Evolutionary conservation across 495 filamentous ascomycete species (phyloP), one percentile per base, ranked within the genome.

Genomic region (Neurospora sp.): DNA sequence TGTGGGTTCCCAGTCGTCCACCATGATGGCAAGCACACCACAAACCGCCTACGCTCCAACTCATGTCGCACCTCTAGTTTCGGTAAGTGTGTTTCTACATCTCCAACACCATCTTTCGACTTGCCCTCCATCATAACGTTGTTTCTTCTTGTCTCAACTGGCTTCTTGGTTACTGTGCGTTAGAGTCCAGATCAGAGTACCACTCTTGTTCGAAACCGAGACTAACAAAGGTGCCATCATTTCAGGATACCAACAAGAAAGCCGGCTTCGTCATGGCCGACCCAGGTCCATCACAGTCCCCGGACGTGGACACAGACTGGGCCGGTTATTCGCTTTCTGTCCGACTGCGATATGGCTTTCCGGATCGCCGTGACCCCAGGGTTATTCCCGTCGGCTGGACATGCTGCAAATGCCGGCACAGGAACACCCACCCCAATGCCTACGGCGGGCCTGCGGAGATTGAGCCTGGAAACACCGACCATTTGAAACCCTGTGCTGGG

Each of bases 1-100:
- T 45, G 20, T 4, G 78, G 88, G 87, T 75, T 85, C 84, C 72
- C 83, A 87, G 74, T 74, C 81, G 73, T 82, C 89, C 22, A 81
- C 87, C 47, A 87, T 87, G 68, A 83, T 89, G 53, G 76, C 85
- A 18, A 79, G 82, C 81, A 84, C 80, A 75, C 87, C 81, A 81
- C 83, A 79, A 78, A 85, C 79, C 78, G 83, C 78, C 86, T 87
- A 85, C 84, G 87, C 82, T 75, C 86, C 78, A 39, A n/a, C 18
- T 45, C 3, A 45, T 45, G 8, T 45, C 42, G 42, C 18, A 45
- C n/a, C 0, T n/a, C 3, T 9, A 45, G 42, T 45, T 45, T 45
- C 9, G 42, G 42, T 45, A n/a, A 45, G 18, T 45, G 42, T 20
- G 7, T 20, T 45, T n/a, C 3, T 18, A n/a, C 3, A n/a, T 45